These are phyloP conservation scores for Dillenia turbinata DNA, from an alignment of 164 flowering plant genomes.

Conservation along the genomic window DNA sequence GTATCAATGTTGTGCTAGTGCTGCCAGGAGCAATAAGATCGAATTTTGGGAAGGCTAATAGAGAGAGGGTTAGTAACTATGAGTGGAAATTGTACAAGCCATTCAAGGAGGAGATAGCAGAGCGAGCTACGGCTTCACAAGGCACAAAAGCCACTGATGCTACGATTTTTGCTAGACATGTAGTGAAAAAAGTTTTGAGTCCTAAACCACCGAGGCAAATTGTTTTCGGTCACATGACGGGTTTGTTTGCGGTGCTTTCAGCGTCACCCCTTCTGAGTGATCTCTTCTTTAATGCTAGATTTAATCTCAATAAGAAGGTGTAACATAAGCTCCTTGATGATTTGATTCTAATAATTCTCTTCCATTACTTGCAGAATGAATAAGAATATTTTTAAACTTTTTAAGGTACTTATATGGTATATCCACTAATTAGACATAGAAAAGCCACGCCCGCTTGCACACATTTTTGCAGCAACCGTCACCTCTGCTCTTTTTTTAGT, in stretches of 20 bases:
- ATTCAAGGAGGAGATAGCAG: slow-evolving; percentile 46
- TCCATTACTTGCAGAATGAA: neutral
- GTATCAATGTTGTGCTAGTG: slow-evolving; percentile 53
- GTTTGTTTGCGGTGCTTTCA: slow-evolving; percentile 41
- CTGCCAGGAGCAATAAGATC: slow-evolving; percentile 57
- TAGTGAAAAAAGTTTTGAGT: slow-evolving; percentile 48
- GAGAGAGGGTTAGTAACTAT: slow-evolving; percentile 23
- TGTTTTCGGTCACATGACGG: slow-evolving; percentile 55
- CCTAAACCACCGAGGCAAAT: slow-evolving; percentile 55
- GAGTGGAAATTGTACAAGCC: slow-evolving; percentile 56
- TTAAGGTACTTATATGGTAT: neutral
- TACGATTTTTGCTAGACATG: slow-evolving; percentile 51
- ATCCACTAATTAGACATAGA: neutral
- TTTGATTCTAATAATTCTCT: slow-evolving; percentile 2
- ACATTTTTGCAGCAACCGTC: slow-evolving; percentile 3
- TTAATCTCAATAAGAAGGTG: slow-evolving; percentile 32
- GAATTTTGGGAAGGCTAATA: slow-evolving; percentile 37
- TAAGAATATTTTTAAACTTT: neutral
- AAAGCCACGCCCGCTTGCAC: neutral
- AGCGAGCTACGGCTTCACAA: slow-evolving; percentile 62
- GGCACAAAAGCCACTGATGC: slow-evolving; percentile 46
- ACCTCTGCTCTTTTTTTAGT: neutral
- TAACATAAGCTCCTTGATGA: neutral
- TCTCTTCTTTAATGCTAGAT: slow-evolving; percentile 40
- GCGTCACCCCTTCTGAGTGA: slow-evolving; percentile 61